Conservation (phyloP, 345 rosid species). For the Euphorbia pulcherrima region DNA sequence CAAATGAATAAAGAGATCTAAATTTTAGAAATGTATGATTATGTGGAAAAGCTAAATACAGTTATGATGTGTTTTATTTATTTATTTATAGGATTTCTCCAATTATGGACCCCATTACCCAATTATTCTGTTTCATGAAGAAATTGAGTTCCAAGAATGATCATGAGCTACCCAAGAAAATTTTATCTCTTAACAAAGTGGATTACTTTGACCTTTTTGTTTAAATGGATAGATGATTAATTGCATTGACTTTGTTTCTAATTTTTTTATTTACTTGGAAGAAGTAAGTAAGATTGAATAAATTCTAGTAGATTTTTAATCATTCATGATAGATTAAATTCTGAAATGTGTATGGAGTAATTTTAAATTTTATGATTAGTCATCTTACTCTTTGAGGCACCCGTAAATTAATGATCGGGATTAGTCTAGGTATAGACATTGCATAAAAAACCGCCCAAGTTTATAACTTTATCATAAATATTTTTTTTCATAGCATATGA, state of each 20-base stretch:
- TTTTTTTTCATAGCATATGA: too few species aligned
- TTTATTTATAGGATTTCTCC: constrained; percentile 11
- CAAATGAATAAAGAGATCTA: not conserved
- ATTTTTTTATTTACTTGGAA: too few species aligned
- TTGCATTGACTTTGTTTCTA: constrained; percentile 6
- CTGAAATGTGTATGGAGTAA: too few species aligned
- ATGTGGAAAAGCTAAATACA: not conserved
- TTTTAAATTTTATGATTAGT: too few species aligned
- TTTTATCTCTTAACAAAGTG: not conserved
- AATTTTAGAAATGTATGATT: not conserved
- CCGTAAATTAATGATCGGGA: too few species aligned
- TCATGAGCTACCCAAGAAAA: constrained; percentile 1
- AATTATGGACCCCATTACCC: constrained; percentile 1
- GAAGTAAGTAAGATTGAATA: too few species aligned
- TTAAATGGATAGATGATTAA: not conserved
- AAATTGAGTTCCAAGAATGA: constrained; percentile 2
- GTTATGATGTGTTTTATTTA: not conserved
- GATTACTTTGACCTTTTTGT: not conserved
- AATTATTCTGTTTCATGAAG: not conserved
- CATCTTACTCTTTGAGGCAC: too few species aligned
- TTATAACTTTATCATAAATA: too few species aligned
- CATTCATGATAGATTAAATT: too few species aligned
- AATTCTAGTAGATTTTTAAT: too few species aligned
- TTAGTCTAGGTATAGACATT: too few species aligned
- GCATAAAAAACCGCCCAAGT: too few species aligned